Evolutionary conservation across 345 rosid genomes (phyloP).

Genomic region (Litchi chinensis): DNA sequence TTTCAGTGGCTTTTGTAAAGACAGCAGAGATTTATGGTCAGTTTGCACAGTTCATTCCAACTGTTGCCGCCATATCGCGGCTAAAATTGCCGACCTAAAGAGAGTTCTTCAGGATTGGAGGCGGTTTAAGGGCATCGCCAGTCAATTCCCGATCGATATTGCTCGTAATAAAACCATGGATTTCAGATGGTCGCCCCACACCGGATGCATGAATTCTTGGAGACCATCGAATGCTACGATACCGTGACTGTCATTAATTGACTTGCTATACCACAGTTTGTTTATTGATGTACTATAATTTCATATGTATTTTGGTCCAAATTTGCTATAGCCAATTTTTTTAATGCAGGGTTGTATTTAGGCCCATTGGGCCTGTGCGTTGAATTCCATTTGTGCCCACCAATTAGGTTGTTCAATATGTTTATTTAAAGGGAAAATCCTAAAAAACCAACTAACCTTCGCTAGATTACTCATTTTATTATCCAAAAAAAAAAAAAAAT

Average conservation of each 20-base stretch:
- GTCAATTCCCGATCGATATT: neutral
- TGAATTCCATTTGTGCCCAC: too few species aligned
- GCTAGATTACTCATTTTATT: too few species aligned
- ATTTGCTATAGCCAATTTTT: neutral
- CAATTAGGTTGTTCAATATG: too few species aligned
- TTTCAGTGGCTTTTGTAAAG: conserved; percentile 83
- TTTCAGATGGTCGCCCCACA: conserved; percentile 48
- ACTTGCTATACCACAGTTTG: neutral
- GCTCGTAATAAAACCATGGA: conserved; percentile 10
- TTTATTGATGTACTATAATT: too few species aligned
- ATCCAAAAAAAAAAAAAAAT: too few species aligned
- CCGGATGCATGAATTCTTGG: conserved; percentile 48
- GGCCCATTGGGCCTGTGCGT: neutral
- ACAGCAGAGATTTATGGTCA: conserved; percentile 46
- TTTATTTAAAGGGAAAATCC: too few species aligned
- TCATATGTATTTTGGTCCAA: neutral
- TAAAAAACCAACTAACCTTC: too few species aligned
- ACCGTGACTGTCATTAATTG: neutral
- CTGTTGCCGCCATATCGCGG: conserved; percentile 70
- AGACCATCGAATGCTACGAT: neutral
- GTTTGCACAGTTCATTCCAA: conserved; percentile 83
- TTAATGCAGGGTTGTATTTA: neutral
- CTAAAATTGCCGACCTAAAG: conserved; percentile 64
- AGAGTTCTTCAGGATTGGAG: conserved; percentile 67
- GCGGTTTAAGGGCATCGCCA: conserved; percentile 30